Percentiles rank a stretch among this genome's conserved stretches.
Evolutionary conservation across 192 early-diverging fungal species (phyloP).

Genomic region (Linderina pennispora): DNA sequence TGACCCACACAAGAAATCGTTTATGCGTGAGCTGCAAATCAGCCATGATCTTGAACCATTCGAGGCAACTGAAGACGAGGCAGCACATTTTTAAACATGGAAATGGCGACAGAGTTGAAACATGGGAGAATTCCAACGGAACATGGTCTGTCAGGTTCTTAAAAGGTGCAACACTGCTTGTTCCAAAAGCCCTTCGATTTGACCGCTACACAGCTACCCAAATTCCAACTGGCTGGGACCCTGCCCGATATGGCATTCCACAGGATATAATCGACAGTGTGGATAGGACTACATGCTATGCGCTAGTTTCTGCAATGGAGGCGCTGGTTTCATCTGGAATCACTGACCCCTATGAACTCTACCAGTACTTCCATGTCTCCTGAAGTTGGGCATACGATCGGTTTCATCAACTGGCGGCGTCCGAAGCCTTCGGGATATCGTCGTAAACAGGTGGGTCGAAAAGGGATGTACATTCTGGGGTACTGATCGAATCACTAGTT

Average conservation of each 20-base stretch:
- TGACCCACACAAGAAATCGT: constrained; percentile 74
- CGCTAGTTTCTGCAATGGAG: constrained; percentile 81
- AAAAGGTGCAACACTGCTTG: constrained; percentile 76
- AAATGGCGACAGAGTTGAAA: constrained; percentile 71
- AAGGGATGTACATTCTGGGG: too few species aligned
- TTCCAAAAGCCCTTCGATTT: constrained; percentile 85
- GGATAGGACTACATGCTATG: constrained; percentile 77
- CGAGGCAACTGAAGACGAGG: constrained; percentile 77
- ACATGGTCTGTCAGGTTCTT: constrained; percentile 65
- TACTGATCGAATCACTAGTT: too few species aligned
- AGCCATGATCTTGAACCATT: constrained; percentile 75
- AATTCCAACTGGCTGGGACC: constrained; percentile 86
- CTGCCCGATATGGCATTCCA: constrained; percentile 81
- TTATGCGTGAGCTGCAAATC: constrained; percentile 77
- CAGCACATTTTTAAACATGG: constrained; percentile 71
- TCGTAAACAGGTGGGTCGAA: too few species aligned
- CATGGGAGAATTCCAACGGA: constrained; percentile 24
- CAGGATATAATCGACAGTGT: constrained; percentile 83
- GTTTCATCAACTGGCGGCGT: constrained; percentile 85
- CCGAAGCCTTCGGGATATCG: constrained; percentile 64
- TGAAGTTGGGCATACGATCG: constrained; percentile 79
- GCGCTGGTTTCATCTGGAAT: constrained; percentile 79
- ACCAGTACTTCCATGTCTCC: constrained; percentile 88
- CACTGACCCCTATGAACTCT: constrained; percentile 91
- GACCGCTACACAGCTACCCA: constrained; percentile 76